Percentiles rank a stretch among this genome's conserved stretches.
phyloP scores from a whole-genome alignment of 495 filamentous ascomycete species.

The Neurospora pannonica region DNA sequence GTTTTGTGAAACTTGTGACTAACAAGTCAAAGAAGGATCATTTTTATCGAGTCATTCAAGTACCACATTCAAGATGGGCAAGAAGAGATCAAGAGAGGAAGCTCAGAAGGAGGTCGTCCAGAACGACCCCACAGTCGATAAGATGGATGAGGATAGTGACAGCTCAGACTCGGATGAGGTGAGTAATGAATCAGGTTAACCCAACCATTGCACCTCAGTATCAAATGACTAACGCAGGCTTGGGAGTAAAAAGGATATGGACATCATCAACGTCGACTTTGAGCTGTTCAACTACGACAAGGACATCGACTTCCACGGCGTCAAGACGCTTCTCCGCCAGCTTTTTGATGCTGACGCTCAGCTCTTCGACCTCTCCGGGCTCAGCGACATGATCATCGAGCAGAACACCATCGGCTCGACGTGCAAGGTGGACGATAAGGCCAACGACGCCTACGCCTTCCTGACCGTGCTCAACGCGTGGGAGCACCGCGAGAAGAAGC shows the following conservation, averaged over 20 bases:
- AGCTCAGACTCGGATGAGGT: conserved; percentile 26
- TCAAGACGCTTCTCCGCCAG: conserved; percentile 84
- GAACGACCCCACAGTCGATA: conserved; percentile 28
- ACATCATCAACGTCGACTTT: conserved; percentile 93
- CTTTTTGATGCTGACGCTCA: conserved; percentile 84
- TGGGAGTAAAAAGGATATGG: conserved; percentile 53
- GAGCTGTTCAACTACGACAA: conserved; percentile 96
- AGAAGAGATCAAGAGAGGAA: conserved; percentile 38
- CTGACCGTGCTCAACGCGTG: conserved; percentile 79
- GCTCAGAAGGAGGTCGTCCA: conserved; percentile 18
- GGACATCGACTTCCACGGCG: conserved; percentile 85
- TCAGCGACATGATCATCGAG: conserved; percentile 79
- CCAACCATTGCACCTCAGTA: not conserved
- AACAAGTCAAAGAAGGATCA: not conserved
- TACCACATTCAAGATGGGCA: conserved; percentile 27
- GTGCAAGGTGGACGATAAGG: conserved; percentile 89
- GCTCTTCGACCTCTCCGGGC: conserved; percentile 74
- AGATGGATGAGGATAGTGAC: conserved; percentile 41
- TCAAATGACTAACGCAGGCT: not conserved
- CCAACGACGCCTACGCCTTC: conserved; percentile 91
- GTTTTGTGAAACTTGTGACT: not conserved
- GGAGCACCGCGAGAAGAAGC: conserved; percentile 67
- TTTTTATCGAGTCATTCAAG: not conserved
- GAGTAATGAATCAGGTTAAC: no score
- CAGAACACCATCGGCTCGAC: conserved; percentile 87